Evolutionary conservation across 2,329 filamentous ascomycete species (phyloP), one percentile per base, ranked within the genome.

Genomic region (Ilyonectria destructans): DNA sequence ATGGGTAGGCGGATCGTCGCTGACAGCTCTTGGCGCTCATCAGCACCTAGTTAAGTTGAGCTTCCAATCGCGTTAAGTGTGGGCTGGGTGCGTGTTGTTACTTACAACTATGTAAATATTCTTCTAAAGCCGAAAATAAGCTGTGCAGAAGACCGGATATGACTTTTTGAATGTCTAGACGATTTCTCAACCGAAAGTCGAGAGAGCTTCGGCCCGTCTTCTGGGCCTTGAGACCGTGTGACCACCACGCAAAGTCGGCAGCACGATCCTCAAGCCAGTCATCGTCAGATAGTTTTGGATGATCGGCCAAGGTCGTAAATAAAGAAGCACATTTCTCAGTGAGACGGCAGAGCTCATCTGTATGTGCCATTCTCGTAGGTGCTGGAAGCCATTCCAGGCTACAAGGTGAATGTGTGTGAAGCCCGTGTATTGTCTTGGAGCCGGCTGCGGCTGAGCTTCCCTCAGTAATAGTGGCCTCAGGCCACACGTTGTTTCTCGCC

Each of bases 181-280:
- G 26, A 8, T 56, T 56, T 40, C 52, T 56, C 8, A 56, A 12
- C 6, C 52, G 52, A 37, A 19, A 40, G 13, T 56, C 52, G 13
- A 56, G 52, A 21, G 52, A 56, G 52, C 31, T 40, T 9, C 52
- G 31, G 31, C 52, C 52, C 6, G 31, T 40, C 31, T 40, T 40
- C 10, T n/a, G 31, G 5, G 52, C 52, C n/a, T 56, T 56, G 10
- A 56, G 31, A 1, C 52, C 31, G n/a, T 40, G 31, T 8, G 31
- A n/a, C 26, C 26, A 56, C 52, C 31, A 40, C 1, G 17, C n/a
- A 12, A 56, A 56, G 31, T 56, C 52, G 2, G 31, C 52, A 13
- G 31, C 31, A 8, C 52, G 52, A 56, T 56, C 31, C 21, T 56
- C 52, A 37, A 56, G 7, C 52, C 52, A 56, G 31, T 56, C 52